Base-by-base conservation (phyloP, 371 early-diverging fungal species). In the Entomophthora muscae region DNA sequence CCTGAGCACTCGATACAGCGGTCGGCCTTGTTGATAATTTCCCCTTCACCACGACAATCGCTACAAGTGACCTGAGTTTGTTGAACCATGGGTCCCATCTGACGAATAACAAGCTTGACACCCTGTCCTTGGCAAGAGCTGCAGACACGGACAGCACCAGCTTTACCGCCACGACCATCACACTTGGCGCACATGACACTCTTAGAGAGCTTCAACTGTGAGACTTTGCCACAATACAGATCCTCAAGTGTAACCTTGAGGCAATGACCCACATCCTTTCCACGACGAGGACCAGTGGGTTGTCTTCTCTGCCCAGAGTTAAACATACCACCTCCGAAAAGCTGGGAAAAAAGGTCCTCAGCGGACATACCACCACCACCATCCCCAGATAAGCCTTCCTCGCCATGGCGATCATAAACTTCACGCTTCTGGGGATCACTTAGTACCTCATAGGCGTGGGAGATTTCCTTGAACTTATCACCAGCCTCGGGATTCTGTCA, bases 41-140 rank as follows among this genome's bases (percentile, higher is more conserved):
- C 78, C 17, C 92, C 90, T 64, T 83, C 78, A 57, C 87, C 87
- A 63, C 82, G 68, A 71, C 84, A 87, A 61, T 79, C 75, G 29
- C 71, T 71, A 73, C 85, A 85, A 23, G 78, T 73, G 68, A 81
- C 82, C 75, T 94, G 93, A 84, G 95, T 90, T 76, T 95, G 98
- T 78, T 97, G 98, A 42, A 88, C 82, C 83, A 98, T 88, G 63
- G 95, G 94, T 32, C 96, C 98, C 66, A 98, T 79, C n/a, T 95
- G 95, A 53, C 95, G 80, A 70, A 93, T 80, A 32, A 85, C 83
- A 28, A 94, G 72, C 69, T 83, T 83, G 66, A 93, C 78, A 66
- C 98, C 98, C 64, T 86, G 85, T 33, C 98, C 98, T 52, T 84
- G 74, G 76, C 98, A 98, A 26, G 77, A 76, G 28, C 69, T 56